Base-by-base conservation (phyloP, 768 basidiomycete genomes). In the Leccinum longicurvipes region DNA sequence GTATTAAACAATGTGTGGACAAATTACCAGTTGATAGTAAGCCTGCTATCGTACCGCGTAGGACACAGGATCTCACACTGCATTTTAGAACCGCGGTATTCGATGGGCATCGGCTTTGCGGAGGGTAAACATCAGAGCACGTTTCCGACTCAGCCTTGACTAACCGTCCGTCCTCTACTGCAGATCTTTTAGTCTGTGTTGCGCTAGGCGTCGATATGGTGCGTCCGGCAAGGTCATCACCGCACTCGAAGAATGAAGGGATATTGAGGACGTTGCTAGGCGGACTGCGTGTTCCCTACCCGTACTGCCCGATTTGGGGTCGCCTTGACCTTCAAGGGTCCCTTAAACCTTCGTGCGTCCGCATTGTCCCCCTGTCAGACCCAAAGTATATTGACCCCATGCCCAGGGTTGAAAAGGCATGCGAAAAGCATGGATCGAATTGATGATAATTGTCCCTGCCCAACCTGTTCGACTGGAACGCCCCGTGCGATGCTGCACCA, bases 131-230 rank as follows among this genome's bases (percentile, higher is more conserved):
- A 42, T 51, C 41, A 31, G 44, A 34, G 19, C 48, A 25, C 17
- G 27, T 47, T 48, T 47, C 34, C 8, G 19, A 45, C 54, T 6
- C 31, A 14, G 27, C 31, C 28, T 44, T 48, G 46, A 29, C 36
- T 49, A 19, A 50, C 24, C n/a, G 14, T 4, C 25, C 50, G 12
- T 21, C 4, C 27, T 15, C 24, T 41, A 11, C 19, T 19, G 39
- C 57, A 91, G 93, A 96, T 75, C 78, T 96, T 14, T 74, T 96
- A 39, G 92, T 95, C 14, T 94, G 93, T 63, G 86, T 93, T 21
- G 93, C 93, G 5, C 76, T 96, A n/a, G 93, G 93, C 14, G 81
- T 95, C 28, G 93, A 96, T 65, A 95, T 96, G 91, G 92, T 89
- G 59, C 28, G 74, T 58, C 34, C 24, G 50, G 24, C 45, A 39